Conservation (phyloP, 1,284 basidiomycete species). For the Ceratobasidium sp. region DNA sequence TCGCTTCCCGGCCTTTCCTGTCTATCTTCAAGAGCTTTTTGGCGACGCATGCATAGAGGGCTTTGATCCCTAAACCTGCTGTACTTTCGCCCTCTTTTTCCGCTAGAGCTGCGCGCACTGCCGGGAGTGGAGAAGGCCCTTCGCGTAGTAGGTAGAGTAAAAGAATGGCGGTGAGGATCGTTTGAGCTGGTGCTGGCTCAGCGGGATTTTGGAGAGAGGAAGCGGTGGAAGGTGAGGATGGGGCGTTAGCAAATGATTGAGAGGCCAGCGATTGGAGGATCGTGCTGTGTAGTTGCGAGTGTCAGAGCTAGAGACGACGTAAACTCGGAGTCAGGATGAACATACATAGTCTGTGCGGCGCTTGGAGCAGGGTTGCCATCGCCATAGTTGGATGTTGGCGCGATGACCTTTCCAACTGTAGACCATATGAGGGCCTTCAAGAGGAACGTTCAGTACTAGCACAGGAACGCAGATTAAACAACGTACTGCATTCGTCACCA, state of each 20-base stretch:
- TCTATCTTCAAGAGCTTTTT: conserved; percentile 48
- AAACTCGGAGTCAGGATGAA: not conserved
- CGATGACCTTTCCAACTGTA: conserved; percentile 45
- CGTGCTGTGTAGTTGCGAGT: conserved; percentile 5
- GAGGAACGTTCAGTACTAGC: not conserved
- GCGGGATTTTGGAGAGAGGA: conserved; percentile 25
- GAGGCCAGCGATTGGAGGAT: conserved; percentile 47
- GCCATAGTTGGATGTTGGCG: conserved; percentile 43
- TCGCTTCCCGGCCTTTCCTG: conserved; percentile 44
- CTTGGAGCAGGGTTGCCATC: conserved; percentile 18
- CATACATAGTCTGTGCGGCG: conserved; percentile 45
- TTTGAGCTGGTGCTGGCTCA: conserved; percentile 21
- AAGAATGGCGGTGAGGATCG: conserved; percentile 40
- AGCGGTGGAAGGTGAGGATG: conserved; percentile 30
- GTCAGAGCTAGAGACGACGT: not conserved
- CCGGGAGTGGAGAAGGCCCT: conserved; percentile 36
- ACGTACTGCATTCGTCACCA: conserved; percentile 26
- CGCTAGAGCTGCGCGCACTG: conserved; percentile 36
- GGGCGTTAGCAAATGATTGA: conserved; percentile 17
- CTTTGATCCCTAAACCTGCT: conserved; percentile 44
- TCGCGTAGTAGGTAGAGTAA: conserved; percentile 43
- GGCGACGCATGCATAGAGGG: conserved; percentile 46
- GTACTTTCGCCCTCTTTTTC: conserved; percentile 40
- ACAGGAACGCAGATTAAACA: not conserved
- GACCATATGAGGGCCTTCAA: conserved; percentile 44